Base-by-base conservation (phyloP, 1,139 yeast species). In the Candida neerlandica region DNA sequence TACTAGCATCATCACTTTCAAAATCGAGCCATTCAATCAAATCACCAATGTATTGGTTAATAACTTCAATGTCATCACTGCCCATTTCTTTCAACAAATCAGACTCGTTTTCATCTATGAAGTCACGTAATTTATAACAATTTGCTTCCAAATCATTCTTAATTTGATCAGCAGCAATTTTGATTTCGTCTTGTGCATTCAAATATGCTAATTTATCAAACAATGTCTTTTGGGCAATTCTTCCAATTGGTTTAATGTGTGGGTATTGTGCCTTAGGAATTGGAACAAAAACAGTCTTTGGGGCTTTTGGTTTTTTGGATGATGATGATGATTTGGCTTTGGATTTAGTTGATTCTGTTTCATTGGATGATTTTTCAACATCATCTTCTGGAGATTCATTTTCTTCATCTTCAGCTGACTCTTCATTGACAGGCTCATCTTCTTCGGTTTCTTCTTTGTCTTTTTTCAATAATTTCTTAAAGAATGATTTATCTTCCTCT, bases 21-120 rank as follows among this genome's bases (percentile, higher is more conserved):
- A 80, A 84, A 48, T 89, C 96, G 35, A 90, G 71, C 96, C 96
- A 89, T 54, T 87, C 95, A 46, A 87, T 69, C 21, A 77, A 69
- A 21, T 82, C 85, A 29, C 71, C 55, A 1, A 86, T 77, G 33
- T 57, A 55, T 3, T 54, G 41, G 29, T 59, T 54, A 38, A 62
- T 58, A 9, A 56, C 56, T 0, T 63, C 62, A 1, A 74, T 56
- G 5, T 79, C 71, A 9, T 63, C 62, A 4, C 67, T 70, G 2
- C 75, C 46, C 16, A 78, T 57, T 11, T 70, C 71, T 10, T 64
- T 58, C 9, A 76, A 73, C 6, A 71, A 54, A 1, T 64, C 65
- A 1, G 69, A 73, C 37, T 77, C 79, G 35, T 81, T 75, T 37
- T 76, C 78, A 12, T 81, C 85, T 27, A 85, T 58, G 46, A 66